Percentiles rank a stretch among this genome's conserved stretches.
Conservation (phyloP, 441 rosid species). For the Bocquillonia castaneifolia region DNA sequence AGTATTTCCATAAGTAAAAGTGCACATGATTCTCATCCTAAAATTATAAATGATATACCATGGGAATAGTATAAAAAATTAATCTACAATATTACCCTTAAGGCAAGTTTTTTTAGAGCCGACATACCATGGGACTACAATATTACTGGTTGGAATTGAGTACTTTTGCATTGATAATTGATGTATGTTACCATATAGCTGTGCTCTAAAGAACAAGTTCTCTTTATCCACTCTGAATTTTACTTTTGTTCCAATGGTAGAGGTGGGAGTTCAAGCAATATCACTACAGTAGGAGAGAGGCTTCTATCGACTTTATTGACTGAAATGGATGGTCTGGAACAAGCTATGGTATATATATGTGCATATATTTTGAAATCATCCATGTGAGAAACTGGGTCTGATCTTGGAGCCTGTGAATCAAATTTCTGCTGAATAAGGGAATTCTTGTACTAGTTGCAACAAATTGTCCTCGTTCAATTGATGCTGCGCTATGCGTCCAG, state of each 20-base stretch:
- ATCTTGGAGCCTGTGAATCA: not conserved
- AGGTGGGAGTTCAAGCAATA: conserved; percentile 64
- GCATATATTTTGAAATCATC: conserved; percentile 1
- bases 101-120: not conserved
- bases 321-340: conserved; percentile 94
- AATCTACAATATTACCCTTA: too few species aligned
- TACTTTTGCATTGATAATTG: too few species aligned
- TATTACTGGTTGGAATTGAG: too few species aligned
- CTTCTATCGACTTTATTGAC: conserved; percentile 84
- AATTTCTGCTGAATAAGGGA: conserved; percentile 40
- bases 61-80: not conserved
- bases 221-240: conserved; percentile 3
- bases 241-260: conserved; percentile 34
- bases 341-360: conserved; percentile 51
- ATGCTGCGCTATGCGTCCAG: conserved; percentile 92
- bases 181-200: not conserved
- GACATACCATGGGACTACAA: too few species aligned
- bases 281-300: conserved; percentile 73
- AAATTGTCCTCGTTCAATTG: conserved; percentile 80
- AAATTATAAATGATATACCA: not conserved
- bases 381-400: conserved; percentile 3
- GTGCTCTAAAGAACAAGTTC: not conserved
- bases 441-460: conserved; percentile 93
- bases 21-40: not conserved
- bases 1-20: not conserved